Conservation (phyloP, 129 eudicot genomes). For the Helianthus tuberosus region DNA sequence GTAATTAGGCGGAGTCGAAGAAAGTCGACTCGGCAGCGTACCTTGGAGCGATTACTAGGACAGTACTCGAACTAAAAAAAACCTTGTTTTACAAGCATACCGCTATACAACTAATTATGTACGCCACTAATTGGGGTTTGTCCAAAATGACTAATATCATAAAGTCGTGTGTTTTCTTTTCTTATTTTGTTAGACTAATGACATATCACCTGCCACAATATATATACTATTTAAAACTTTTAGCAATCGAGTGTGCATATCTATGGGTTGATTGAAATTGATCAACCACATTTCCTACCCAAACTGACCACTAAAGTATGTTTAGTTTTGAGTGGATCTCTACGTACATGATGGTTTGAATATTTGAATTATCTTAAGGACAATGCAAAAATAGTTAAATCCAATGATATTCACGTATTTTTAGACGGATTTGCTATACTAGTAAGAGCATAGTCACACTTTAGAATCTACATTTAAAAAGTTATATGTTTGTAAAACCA, state of each 20-base stretch:
- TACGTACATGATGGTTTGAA: background rate
- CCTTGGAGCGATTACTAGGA: too few relatives aligned
- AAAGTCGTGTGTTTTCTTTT: background rate
- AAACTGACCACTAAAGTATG: background rate
- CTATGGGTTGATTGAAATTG: conserved; percentile 26
- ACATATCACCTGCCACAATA: conserved; percentile 23
- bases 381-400: background rate
- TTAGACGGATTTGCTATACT: too few relatives aligned
- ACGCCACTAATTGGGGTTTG: background rate
- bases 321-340: conserved; percentile 3
- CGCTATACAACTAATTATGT: background rate
- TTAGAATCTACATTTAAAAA: too few relatives aligned
- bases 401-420: background rate
- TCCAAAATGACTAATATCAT: conserved; percentile 5
- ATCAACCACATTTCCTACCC: conserved; percentile 40
- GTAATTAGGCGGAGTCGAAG: too few relatives aligned
- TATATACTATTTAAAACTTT: background rate
- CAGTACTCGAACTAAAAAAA: too few relatives aligned
- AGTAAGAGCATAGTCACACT: too few relatives aligned
- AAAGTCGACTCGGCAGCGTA: too few relatives aligned
- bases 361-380: background rate
- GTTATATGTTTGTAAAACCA: too few relatives aligned
- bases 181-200: background rate
- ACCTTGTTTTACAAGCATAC: too few relatives aligned
- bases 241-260: background rate